Evolutionary conservation across 2,329 filamentous ascomycete genomes (phyloP), one percentile per base, ranked within the genome.

Genomic region (Colletotrichum australisinense): DNA sequence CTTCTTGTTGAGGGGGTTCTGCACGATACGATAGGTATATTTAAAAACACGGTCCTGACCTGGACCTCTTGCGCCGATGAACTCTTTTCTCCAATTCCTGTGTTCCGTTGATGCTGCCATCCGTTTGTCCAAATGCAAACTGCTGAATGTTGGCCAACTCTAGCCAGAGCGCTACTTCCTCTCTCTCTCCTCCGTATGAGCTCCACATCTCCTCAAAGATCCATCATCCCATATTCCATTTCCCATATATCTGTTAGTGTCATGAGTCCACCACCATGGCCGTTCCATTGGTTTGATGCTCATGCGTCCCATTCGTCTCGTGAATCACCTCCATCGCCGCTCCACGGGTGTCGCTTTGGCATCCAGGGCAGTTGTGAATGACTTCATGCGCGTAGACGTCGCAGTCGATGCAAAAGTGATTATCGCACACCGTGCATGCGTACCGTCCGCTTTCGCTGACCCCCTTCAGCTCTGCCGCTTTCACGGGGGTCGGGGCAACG

Each of bases 321-420:
- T 74, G 72, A 30, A 75, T 67, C 14, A 72, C 73, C 56, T 74
- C 73, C 62, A 75, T 76, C 52, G 52, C 58, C 67, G 72, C 73
- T 49, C 77, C 80, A 24, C 85, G 79, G 4, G 83, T 84, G 69
- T 86, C 85, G 78, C 88, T 89, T 82, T 91, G 93, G 81, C 97
- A 99, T 0, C 96, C 96, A 0, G 97, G 95, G 79, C 97, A 99
- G 83, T 98, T 98, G 81, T 99, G 96, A 64, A 98, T 90, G 14
- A 97, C 91, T 84, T 98, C 95, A 81, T 99, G 97, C 28, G 94
- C 93, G 84, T 97, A 98, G 28, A 98, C 91, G 82, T 99, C 97
- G 82, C 97, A 99, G 81, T 99, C 97, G 76, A 99, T 97, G 86
- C 97, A 99, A 81, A 98, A 99, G 83, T 98, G 96, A 73, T 94